Conservation (phyloP, 2,329 filamentous ascomycete species). For the Fusarium odoratissimum region DNA sequence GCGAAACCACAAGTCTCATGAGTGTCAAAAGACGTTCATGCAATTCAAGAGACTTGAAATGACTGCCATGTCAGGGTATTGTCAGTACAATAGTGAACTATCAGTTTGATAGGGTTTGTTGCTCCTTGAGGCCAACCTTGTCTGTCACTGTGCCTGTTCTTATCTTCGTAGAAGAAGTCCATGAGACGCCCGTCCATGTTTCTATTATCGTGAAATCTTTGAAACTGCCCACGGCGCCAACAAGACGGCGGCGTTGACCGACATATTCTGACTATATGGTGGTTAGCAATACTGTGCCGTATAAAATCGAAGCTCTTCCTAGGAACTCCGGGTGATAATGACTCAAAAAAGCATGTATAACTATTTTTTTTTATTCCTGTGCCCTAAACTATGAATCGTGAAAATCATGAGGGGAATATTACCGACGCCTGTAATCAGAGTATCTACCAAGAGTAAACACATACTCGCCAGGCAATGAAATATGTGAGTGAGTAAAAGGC, state of each 20-base stretch:
- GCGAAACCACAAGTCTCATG: not conserved
- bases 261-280: not conserved
- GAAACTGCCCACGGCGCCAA: not conserved
- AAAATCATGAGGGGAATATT: slow-evolving; percentile 32
- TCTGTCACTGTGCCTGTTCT: not conserved
- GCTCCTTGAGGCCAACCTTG: not conserved
- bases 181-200: not conserved
- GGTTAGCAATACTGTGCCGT: not conserved
- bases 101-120: not conserved
- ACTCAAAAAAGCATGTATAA: not conserved
- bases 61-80: not conserved
- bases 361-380: slow-evolving; percentile 14
- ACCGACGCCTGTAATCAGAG: slow-evolving; percentile 21
- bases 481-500: not conserved
- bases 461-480: slow-evolving; percentile 22
- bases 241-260: not conserved
- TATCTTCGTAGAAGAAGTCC: not conserved
- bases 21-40: not conserved
- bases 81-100: not conserved
- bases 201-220: not conserved
- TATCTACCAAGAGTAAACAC: slow-evolving; percentile 19
- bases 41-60: not conserved
- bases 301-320: not conserved
- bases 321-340: not conserved
- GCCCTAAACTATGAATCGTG: slow-evolving; percentile 12